Conservation (phyloP, 2,329 filamentous ascomycete species). For the Cladophialophora yegresii region DNA sequence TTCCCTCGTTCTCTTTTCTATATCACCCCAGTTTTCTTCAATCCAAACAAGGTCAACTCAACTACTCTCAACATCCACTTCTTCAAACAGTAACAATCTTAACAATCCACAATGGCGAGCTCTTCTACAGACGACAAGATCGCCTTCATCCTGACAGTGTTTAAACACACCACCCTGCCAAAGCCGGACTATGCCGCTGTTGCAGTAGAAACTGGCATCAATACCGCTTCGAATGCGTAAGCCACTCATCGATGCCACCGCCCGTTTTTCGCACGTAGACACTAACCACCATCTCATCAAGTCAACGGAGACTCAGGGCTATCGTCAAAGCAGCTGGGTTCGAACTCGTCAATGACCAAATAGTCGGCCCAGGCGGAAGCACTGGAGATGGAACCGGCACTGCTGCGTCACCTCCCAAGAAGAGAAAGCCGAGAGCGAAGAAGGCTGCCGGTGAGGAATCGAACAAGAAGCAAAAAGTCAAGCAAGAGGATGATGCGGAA, state of each 20-base stretch:
- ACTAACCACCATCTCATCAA: neutral
- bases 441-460: neutral
- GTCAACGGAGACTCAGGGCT: neutral
- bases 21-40: neutral
- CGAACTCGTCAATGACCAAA: slow-evolving; percentile 2
- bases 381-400: neutral
- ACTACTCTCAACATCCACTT: neutral
- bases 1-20: too few relatives aligned
- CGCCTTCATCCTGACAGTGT: neutral
- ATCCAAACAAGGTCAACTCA: neutral
- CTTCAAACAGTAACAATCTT: neutral
- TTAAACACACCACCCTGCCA: neutral
- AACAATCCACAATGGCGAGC: neutral
- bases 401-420: neutral
- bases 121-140: neutral
- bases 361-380: neutral
- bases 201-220: neutral
- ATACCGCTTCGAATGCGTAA: neutral
- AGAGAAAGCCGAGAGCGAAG: neutral
- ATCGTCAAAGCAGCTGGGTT: neutral
- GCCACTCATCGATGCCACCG: neutral
- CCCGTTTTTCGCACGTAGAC: neutral
- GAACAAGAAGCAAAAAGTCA: neutral
- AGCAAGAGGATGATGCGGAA: neutral
- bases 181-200: neutral